Base-by-base conservation (phyloP, 148 eudicot genomes). In the Diospyros lotus region DNA sequence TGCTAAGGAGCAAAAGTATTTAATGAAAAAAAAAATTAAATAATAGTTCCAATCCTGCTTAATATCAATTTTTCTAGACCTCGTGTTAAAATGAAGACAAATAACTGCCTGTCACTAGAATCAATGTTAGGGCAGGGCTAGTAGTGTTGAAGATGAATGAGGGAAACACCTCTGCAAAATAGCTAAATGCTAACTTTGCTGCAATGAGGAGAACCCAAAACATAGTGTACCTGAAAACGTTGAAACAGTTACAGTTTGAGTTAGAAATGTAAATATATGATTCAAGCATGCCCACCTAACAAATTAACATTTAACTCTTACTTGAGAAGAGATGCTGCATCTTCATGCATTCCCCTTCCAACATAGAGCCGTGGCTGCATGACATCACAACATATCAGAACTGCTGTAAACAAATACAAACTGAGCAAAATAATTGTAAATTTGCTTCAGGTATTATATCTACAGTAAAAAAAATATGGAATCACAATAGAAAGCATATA, bases 291-390 rank as follows among this genome's bases (percentile, higher is more conserved):
- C 39, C 9, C 51, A 58, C 9, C 12, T 40, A 46, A 14, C 45
- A 60, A 65, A 18, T 53, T 53, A 69, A 54, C 6, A 44, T 41
- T 48, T 38, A 9, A 48, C 41, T 54, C 84, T 72, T 87, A 89
- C 93, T 87, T 87, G 79, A 87, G 55, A 66, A 89, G 84, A 71
- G 88, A 87, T 64, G 84, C 76, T 42, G 87, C 40, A 68, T 78
- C 76, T 77, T 89, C 93, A 28, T 89, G 93, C 93, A 89, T 89
- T 68, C 93, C 93, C 77, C 93, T 89, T 70, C 90, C 93, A 58
- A 89, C 93, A 71, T 85, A 89, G 64, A 89, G 87, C 69, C 90
- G 88, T 79, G 90, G 89, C 93, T 89, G 81, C 79, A 83, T 56
- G 62, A 76, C 8, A 72, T 61, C 72, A 78, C 2, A 45, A 46